Conservation (phyloP, 768 basidiomycete species). For the Tricholoma terreum region DNA sequence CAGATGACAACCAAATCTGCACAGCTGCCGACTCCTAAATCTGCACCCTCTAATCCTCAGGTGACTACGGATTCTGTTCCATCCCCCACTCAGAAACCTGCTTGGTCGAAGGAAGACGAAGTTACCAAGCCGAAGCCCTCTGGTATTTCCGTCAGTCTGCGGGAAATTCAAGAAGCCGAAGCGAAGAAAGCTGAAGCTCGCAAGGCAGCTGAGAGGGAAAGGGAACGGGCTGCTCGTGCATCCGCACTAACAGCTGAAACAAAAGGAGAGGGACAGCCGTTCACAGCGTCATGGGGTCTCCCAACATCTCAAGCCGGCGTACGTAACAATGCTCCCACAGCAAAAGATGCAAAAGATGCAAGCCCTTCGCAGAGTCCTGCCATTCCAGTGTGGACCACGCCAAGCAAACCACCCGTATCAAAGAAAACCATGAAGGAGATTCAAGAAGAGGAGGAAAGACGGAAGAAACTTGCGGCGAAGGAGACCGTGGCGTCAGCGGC, state of each 20-base stretch:
- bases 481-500: slow-evolving; percentile 56
- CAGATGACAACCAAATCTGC: slow-evolving; percentile 14
- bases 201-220: slow-evolving; percentile 71
- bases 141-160: slow-evolving; percentile 59
- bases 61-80: slow-evolving; percentile 18
- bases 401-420: slow-evolving; percentile 45
- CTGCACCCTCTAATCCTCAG: slow-evolving; percentile 12
- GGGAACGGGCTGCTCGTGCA: slow-evolving; percentile 56
- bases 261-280: slow-evolving; percentile 58
- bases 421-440: slow-evolving; percentile 99
- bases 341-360: slow-evolving; percentile 55
- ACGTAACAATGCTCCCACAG: slow-evolving; percentile 32
- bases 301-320: slow-evolving; percentile 78
- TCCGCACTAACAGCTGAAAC: slow-evolving; percentile 32
- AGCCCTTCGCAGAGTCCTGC: slow-evolving; percentile 27
- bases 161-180: slow-evolving; percentile 96
- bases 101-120: slow-evolving; percentile 72
- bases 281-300: slow-evolving; percentile 80
- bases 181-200: slow-evolving; percentile 74
- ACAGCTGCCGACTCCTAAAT: slow-evolving; percentile 16
- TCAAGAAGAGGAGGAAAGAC: slow-evolving; percentile 92
- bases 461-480: slow-evolving; percentile 66
- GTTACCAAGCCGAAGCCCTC: slow-evolving; percentile 49
- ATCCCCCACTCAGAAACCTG: slow-evolving; percentile 41
- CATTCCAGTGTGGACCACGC: slow-evolving; percentile 69